Percentiles rank a stretch among this genome's conserved stretches.
Conservation (phyloP, 202 grass and related monocot genomes). For the Eragrostis tef region DNA sequence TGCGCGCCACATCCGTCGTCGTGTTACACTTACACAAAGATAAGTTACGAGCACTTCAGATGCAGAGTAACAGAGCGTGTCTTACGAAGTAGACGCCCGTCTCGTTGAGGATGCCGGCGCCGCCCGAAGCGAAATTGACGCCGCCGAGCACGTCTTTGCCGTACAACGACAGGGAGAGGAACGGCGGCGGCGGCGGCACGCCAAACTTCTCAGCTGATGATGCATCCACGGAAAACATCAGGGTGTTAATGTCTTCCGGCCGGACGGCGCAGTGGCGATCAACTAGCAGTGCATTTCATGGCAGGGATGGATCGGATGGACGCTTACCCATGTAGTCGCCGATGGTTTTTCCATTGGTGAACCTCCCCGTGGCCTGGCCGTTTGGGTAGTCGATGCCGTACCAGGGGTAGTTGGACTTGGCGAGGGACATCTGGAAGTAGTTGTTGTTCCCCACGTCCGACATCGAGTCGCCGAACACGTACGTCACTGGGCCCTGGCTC, state of each 20-base stretch:
- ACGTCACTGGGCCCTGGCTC: conserved; percentile 54
- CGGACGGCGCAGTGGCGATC: too few species aligned
- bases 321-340: conserved; percentile 83
- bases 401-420: conserved; percentile 84
- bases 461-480: conserved; percentile 94
- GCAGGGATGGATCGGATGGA: background rate
- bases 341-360: conserved; percentile 85
- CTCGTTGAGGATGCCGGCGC: conserved; percentile 92
- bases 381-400: conserved; percentile 85
- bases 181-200: conserved; percentile 65
- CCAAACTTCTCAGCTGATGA: conserved; percentile 71
- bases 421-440: conserved; percentile 70
- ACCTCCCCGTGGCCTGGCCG: conserved; percentile 74
- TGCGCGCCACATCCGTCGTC: background rate
- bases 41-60: background rate
- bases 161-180: conserved; percentile 62
- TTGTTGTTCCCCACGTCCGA: conserved; percentile 95
- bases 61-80: background rate
- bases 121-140: conserved; percentile 87
- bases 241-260: background rate
- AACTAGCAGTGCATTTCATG: background rate
- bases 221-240: conserved; percentile 8
- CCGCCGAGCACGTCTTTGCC: conserved; percentile 64
- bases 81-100: conserved; percentile 89
- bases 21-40: background rate